Evolutionary conservation across 441 rosid genomes (phyloP).

Genomic region (Syzygium malaccense): DNA sequence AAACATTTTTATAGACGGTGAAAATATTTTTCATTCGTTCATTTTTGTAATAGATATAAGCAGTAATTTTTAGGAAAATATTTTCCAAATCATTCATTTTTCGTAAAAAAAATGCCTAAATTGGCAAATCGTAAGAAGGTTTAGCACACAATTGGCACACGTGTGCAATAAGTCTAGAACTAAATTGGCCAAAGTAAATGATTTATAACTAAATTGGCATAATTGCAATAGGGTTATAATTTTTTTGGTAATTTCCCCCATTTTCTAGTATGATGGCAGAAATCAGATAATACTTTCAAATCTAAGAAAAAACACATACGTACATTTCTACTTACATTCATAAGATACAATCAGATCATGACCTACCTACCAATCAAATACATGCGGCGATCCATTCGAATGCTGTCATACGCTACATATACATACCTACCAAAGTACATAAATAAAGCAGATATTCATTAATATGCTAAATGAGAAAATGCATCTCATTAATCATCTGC

Average conservation of each 20-base stretch:
- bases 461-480: too few relatives aligned
- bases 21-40: too few relatives aligned
- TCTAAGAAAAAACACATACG: not conserved
- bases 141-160: not conserved
- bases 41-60: too few relatives aligned
- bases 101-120: too few relatives aligned
- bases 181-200: not conserved
- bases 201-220: not conserved
- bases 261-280: not conserved
- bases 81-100: too few relatives aligned
- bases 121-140: not conserved
- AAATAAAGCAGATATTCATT: not conserved
- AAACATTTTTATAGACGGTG: too few relatives aligned
- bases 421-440: not conserved
- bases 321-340: not conserved
- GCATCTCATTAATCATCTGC: too few relatives aligned
- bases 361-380: not conserved
- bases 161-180: not conserved
- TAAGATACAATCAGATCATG: not conserved
- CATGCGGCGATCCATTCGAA: not conserved
- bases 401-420: not conserved
- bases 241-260: not conserved
- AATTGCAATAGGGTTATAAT: accelerated
- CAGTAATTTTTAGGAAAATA: too few relatives aligned
- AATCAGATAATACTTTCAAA: not conserved